Evolutionary conservation across 1,139 yeast genomes (phyloP), one percentile per base, ranked within the genome.

Genomic region (Sugiyamaella paludigena): DNA sequence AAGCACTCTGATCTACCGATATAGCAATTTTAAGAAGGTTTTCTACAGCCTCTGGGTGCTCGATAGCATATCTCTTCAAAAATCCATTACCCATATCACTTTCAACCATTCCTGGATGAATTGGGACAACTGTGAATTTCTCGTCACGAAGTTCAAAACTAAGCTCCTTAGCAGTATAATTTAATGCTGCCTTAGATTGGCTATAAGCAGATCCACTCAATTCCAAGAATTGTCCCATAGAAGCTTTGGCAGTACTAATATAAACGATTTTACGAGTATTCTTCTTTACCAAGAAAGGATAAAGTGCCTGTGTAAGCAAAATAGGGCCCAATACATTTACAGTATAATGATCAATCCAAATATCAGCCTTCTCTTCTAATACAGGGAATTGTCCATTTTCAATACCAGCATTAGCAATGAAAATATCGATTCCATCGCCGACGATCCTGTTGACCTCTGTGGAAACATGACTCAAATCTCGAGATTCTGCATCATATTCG

Each of bases 341-440:
- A 16, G 55, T 55, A 48, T 58, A 63, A 43, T 60, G 62, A 0
- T 49, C 33, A 4, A 52, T 52, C 19, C 77, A 40, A 61, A 55
- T 56, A 7, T 50, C 45, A 19, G 36, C 24, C 1, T 41, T 12
- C 19, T 46, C 37, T 5, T 48, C 38, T 13, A 43, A 31, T n/a
- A 44, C 40, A 5, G 42, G 26, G 24, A 28, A 12, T 10, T 24
- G 29, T 7, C 36, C 13, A 11, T 37, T 37, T 10, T 30, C 48
- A 27, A 51, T 45, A 24, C 80, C 81, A 11, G 81, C 81, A 58
- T 77, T 78, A 50, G 80, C 79, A 41, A 78, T 77, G 48, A 77
- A 76, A 26, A 77, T 75, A 59, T 78, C 82, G 48, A 78, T 71
- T 28, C 49, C 48, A 7, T 19, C 24, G 5, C 44, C 54, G 7